Evolutionary conservation across 2,329 filamentous ascomycete species (phyloP).

Genomic region (Apiospora phragmitis): DNA sequence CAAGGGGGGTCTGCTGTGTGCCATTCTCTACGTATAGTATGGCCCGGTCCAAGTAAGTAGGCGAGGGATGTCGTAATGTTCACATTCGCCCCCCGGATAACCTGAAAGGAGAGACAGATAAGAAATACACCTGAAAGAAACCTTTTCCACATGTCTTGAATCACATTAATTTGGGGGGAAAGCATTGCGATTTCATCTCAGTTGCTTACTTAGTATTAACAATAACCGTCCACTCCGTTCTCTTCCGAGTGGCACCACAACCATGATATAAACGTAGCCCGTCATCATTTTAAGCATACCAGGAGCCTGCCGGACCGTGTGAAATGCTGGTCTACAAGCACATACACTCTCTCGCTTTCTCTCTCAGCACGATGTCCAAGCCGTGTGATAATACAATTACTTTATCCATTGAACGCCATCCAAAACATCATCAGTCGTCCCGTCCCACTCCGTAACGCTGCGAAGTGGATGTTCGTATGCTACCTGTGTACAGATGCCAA

Average conservation of each 20-base stretch:
- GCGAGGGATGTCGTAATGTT: too few relatives aligned
- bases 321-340: not conserved
- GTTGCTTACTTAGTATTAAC: not conserved
- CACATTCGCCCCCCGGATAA: too few relatives aligned
- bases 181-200: not conserved
- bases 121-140: too few relatives aligned
- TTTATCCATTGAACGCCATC: slow-evolving; percentile 1
- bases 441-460: not conserved
- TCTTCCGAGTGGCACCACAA: not conserved
- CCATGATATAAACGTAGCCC: not conserved
- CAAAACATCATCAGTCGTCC: slow-evolving; percentile 6
- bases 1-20: not conserved
- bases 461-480: slow-evolving; percentile 3
- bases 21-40: too few relatives aligned
- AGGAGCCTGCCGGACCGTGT: not conserved
- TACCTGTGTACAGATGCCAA: slow-evolving; percentile 3
- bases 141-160: not conserved
- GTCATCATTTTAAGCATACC: not conserved
- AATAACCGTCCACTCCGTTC: not conserved
- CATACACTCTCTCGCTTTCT: not conserved
- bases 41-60: too few relatives aligned
- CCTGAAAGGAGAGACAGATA: too few relatives aligned
- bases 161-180: not conserved
- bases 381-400: not conserved
- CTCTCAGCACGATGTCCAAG: not conserved